These are phyloP conservation scores for Daucus carota DNA, from an alignment of 129 eudicot genomes.

Conservation along the genomic window DH1_v3.0 NC_030381.2:27802001-27802500, in stretches of 20 bases:
- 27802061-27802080: constrained; percentile 81
- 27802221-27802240: background rate
- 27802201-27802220: background rate
- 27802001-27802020: constrained; percentile 83
- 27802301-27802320: background rate
- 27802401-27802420: background rate
- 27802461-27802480: background rate
- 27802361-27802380: no score
- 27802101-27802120: background rate
- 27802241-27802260: background rate
- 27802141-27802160: background rate
- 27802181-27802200: background rate
- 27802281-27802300: background rate
- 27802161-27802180: background rate
- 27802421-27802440: no score
- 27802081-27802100: background rate
- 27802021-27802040: constrained; percentile 92
- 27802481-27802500: background rate
- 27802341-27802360: background rate
- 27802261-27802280: background rate
- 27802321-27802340: background rate
- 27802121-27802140: background rate
- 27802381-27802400: background rate
- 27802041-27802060: constrained; percentile 92
- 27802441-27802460: no score